Base-by-base conservation (phyloP, 768 basidiomycete genomes). In the Tylopilus sp. region DNA sequence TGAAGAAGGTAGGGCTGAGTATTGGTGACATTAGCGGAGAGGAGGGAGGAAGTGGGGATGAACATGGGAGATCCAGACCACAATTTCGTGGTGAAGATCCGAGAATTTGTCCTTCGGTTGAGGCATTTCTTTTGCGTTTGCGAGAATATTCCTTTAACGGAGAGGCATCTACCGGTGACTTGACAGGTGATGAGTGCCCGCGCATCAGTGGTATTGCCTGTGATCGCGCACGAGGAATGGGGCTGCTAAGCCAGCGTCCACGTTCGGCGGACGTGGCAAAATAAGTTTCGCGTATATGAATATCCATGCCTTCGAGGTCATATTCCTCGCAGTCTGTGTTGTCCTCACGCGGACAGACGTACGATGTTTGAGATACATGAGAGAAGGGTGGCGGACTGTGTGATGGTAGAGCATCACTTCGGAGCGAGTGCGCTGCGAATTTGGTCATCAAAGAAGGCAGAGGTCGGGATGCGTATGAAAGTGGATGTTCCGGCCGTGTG, bases 191-290 rank as follows among this genome's bases (percentile, higher is more conserved):
- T 3, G 66, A 70, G 28, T 56, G 51, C 4, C 64, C 55, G 10
- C 57, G 57, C 25, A 33, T 39, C 17, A 36, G 62, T 56, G 38
- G 57, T 44, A 48, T 57, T 0, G 40, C 33, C 31, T 56, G 47
- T 1, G 64, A 39, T 31, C 55, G 64, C 20, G 47, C 49, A 18
- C 55, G 58, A 18, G 64, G 21, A 8, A 75, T 62, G 2, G 79
- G 79, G 54, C 82, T 79, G 50, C 69, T 78, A 55, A 73, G 71
- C 81, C 81, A 83, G 49, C 74, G 74, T 8, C 81, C 81, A 47
- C 82, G 80, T 58, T 83, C 82, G 8, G 79, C 75, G 36, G 82
- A 83, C 11, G 74, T 73, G 41, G 73, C 70, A 57, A 82, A 82
- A 57, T 74, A 82, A 3, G 80, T 81, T 51, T 74, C 71, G 44